Evolutionary conservation across 495 filamentous ascomycete species (phyloP).

Genomic region (Hypomontagnella submonticulosa): DNA sequence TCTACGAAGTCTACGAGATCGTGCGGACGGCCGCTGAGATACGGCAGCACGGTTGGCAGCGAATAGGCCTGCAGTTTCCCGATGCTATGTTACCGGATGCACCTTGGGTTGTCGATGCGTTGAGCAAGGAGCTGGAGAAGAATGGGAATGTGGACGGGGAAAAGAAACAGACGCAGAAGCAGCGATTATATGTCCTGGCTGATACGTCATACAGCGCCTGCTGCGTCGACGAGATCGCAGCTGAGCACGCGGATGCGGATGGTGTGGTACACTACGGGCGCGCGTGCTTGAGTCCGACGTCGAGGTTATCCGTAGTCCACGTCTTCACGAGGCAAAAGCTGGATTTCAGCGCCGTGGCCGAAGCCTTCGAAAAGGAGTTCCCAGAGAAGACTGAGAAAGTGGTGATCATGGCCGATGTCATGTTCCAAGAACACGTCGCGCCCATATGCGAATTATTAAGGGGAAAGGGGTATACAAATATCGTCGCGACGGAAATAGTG

Average conservation of each 20-base stretch:
- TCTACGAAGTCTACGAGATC: slow-evolving; percentile 86
- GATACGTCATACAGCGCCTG: slow-evolving; percentile 98
- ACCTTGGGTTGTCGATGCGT: slow-evolving; percentile 76
- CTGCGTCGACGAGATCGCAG: slow-evolving; percentile 97
- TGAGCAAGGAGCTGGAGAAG: slow-evolving; percentile 69
- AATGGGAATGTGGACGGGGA: background rate
- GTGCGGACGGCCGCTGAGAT: slow-evolving; percentile 82
- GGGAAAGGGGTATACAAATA: slow-evolving; percentile 70
- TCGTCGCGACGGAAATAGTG: slow-evolving; percentile 76
- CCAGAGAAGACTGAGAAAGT: slow-evolving; percentile 70
- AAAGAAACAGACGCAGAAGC: slow-evolving; percentile 25
- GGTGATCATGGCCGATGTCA: slow-evolving; percentile 90
- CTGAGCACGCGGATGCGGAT: slow-evolving; percentile 91
- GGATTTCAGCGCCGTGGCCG: slow-evolving; percentile 63
- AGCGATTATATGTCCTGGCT: slow-evolving; percentile 82
- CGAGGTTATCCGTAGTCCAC: slow-evolving; percentile 88
- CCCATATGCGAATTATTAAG: slow-evolving; percentile 36
- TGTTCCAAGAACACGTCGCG: slow-evolving; percentile 77
- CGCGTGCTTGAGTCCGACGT: slow-evolving; percentile 90
- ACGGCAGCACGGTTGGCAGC: slow-evolving; percentile 71
- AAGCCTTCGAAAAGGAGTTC: slow-evolving; percentile 76
- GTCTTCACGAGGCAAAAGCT: slow-evolving; percentile 83
- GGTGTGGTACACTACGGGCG: slow-evolving; percentile 95
- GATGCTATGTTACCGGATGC: slow-evolving; percentile 90
- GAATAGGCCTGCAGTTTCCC: slow-evolving; percentile 92